phyloP scores from a whole-genome alignment of 2,329 filamentous ascomycete genomes.

The Cladosporium cucumerinum region DNA sequence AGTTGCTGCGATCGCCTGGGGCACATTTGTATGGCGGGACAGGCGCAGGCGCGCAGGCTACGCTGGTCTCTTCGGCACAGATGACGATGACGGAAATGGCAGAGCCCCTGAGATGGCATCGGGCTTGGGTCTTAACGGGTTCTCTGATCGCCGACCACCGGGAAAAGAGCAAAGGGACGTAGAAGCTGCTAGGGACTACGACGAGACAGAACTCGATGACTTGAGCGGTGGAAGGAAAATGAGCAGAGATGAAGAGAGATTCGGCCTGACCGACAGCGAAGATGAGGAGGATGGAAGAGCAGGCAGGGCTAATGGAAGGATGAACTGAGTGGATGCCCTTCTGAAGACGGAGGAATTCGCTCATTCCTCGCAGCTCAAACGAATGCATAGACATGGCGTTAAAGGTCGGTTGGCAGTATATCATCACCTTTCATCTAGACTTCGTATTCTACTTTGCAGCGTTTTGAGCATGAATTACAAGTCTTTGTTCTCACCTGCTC shows the following conservation, averaged over 20 bases:
- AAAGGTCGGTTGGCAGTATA: not conserved
- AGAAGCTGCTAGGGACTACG: conserved; percentile 58
- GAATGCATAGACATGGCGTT: not conserved
- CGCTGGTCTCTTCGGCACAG: conserved; percentile 38
- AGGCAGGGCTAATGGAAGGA: conserved; percentile 9
- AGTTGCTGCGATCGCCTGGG: conserved; percentile 70
- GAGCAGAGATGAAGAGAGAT: conserved; percentile 13
- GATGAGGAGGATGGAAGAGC: conserved; percentile 17
- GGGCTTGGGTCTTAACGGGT: conserved; percentile 37
- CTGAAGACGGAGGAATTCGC: not conserved
- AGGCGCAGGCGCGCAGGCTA: conserved; percentile 49
- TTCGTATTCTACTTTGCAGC: not conserved
- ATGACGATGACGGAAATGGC: conserved; percentile 40
- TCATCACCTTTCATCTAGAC: not conserved
- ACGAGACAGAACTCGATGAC: conserved; percentile 59
- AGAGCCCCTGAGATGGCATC: conserved; percentile 44
- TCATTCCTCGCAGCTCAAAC: not conserved
- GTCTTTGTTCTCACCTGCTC: not conserved
- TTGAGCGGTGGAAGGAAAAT: conserved; percentile 33
- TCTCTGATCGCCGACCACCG: conserved; percentile 35
- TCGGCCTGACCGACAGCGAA: conserved; percentile 18
- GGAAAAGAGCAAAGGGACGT: conserved; percentile 47
- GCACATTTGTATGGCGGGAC: conserved; percentile 62
- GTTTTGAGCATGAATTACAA: not conserved
- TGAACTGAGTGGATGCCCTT: not conserved